These are phyloP conservation scores for Macrolepiota dolichaula DNA, from an alignment of 768 basidiomycete genomes.

Conservation along the genomic window DNA sequence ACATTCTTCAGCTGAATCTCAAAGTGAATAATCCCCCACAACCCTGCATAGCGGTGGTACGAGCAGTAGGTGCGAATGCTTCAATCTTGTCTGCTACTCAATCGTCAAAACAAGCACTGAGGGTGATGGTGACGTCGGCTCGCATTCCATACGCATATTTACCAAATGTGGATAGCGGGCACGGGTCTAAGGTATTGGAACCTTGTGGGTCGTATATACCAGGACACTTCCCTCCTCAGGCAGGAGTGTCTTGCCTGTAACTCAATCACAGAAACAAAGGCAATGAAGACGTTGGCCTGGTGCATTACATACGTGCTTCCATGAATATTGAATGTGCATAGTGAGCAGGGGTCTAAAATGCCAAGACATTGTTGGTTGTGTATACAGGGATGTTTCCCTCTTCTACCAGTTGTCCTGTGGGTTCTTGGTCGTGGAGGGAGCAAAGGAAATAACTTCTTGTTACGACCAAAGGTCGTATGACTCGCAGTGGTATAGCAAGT, in stretches of 20 bases:
- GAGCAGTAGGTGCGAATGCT: constrained; percentile 91
- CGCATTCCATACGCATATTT: constrained; percentile 99
- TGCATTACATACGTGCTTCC: constrained; percentile 98
- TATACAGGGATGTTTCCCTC: constrained; percentile 96
- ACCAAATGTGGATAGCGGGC: constrained; percentile 94
- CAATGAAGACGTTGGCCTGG: constrained; percentile 95
- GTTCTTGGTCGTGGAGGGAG: constrained; percentile 73
- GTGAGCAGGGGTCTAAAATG: constrained; percentile 76
- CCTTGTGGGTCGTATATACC: constrained; percentile 94
- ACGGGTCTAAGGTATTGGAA: constrained; percentile 83
- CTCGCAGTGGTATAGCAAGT: too few species aligned
- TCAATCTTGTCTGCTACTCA: constrained; percentile 92
- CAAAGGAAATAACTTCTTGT: constrained; percentile 87
- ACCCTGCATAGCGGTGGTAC: constrained; percentile 79
- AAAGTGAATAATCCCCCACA: constrained; percentile 97
- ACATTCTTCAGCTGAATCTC: constrained; percentile 98
- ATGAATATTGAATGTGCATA: constrained; percentile 99
- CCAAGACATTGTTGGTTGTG: constrained; percentile 94
- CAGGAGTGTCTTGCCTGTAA: constrained; percentile 90
- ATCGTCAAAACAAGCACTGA: constrained; percentile 96
- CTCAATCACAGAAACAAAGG: constrained; percentile 97
- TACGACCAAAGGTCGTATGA: too few species aligned
- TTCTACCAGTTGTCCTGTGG: constrained; percentile 77
- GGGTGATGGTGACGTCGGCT: constrained; percentile 96
- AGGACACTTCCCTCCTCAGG: constrained; percentile 88